Evolutionary conservation across 2,329 filamentous ascomycete species (phyloP), one percentile per base, ranked within the genome.

Genomic region (Penicillium sp.): DNA sequence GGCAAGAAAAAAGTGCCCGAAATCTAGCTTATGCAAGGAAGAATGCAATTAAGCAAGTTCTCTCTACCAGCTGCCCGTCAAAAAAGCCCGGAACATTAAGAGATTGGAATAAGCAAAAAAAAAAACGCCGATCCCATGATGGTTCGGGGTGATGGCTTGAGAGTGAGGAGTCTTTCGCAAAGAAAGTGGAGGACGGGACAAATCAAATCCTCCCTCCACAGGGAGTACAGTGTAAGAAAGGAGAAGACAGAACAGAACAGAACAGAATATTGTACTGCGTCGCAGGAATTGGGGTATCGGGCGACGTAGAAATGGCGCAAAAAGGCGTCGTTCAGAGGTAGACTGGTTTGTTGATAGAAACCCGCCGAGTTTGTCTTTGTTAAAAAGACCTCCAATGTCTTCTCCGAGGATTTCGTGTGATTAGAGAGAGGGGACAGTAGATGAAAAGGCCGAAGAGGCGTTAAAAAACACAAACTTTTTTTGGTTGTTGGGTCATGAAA

Each of bases 381-480:
- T 30, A 16, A 19, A 19, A 46, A 56, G 52, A 59, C 46, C 46
- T 22, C 52, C 25, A 19, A 55, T 52, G 16, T 49, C 51, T 26
- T 49, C 42, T 40, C 52, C 16, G 33, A 56, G 38, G 33, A 35
- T 13, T 52, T 10, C 48, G 35, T 53, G 51, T 52, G 49, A 63
- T 67, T 61, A 65, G 55, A 57, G 58, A 51, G 33, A 43, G 55
- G 51, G 60, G 57, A 14, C 7, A 46, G 30, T 33, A 25, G 19
- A 22, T 1, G 19, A 22, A 1, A 51, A 57, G 46, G 46, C 49
- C 35, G 14, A 65, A 8, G 19, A 16, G 38, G 40, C 40, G 40
- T 22, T 22, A 33, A 6, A 45, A 66, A 64, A 51, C 43, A 65
- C 67, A 30, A 70, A 71, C 60, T 66, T 72, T 73, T 74, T 68